Conservation (phyloP, 2,329 filamentous ascomycete species). For the Xylariales sp. region DNA sequence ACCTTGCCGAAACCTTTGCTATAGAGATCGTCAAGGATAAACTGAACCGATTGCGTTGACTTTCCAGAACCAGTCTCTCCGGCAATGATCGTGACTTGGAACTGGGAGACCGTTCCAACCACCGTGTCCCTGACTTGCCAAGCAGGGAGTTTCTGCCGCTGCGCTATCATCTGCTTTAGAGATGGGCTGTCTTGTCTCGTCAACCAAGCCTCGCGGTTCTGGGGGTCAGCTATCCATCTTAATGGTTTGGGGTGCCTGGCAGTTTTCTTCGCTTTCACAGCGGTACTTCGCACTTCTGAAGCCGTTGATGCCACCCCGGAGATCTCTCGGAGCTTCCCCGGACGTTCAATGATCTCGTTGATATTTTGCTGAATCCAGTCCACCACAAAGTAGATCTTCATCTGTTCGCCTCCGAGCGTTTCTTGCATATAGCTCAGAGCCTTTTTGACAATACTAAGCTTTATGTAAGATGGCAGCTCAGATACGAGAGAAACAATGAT, state of each 20-base stretch:
- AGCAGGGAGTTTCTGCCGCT: constrained; percentile 73
- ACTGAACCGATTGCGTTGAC: constrained; percentile 94
- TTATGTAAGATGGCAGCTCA: constrained; percentile 84
- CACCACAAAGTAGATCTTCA: constrained; percentile 81
- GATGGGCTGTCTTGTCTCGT: constrained; percentile 59
- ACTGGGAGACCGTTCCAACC: constrained; percentile 66
- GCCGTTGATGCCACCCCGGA: constrained; percentile 70
- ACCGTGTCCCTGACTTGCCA: constrained; percentile 80
- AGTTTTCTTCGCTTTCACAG: constrained; percentile 26
- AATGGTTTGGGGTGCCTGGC: constrained; percentile 54
- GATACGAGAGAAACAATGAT: constrained; percentile 66
- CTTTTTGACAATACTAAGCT: constrained; percentile 79
- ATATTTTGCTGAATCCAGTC: constrained; percentile 90
- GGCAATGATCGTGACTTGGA: constrained; percentile 93
- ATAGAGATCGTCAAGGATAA: constrained; percentile 89
- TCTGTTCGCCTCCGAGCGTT: constrained; percentile 75
- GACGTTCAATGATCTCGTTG: constrained; percentile 75
- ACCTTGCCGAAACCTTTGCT: constrained; percentile 66
- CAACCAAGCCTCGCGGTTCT: constrained; percentile 66
- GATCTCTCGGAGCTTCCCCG: constrained; percentile 79
- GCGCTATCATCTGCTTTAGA: constrained; percentile 70
- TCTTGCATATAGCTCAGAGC: constrained; percentile 67
- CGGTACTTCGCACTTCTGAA: constrained; percentile 42
- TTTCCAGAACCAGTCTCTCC: constrained; percentile 97
- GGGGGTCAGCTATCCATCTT: constrained; percentile 55